A percentile compares a stretch with the other conserved stretches of the same genome.
Conservation (phyloP, 441 rosid genomes). For the Geranium incanum region DNA sequence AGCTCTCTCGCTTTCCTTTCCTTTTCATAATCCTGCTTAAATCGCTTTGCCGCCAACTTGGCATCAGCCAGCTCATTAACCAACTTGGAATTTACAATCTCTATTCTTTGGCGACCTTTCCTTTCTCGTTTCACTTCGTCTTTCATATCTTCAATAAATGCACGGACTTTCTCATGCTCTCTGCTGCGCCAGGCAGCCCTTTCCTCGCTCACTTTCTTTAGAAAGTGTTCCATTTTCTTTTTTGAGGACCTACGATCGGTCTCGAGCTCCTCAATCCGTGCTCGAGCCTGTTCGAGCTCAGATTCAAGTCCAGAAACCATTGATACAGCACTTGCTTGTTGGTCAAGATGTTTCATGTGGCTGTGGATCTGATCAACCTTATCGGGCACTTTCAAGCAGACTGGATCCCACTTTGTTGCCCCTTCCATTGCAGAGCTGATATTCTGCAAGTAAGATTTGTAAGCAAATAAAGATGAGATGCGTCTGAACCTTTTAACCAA, state of each 20-base stretch:
- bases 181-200: constrained; percentile 71
- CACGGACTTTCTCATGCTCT: constrained; percentile 61
- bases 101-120: constrained; percentile 27
- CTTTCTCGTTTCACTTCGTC: constrained; percentile 38
- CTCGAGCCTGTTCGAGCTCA: constrained; percentile 39
- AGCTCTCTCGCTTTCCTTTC: constrained; percentile 37
- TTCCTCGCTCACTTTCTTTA: constrained; percentile 88
- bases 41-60: constrained; percentile 44
- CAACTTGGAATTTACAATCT: constrained; percentile 43
- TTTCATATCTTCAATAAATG: constrained; percentile 31
- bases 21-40: constrained; percentile 67
- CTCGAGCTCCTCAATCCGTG: constrained; percentile 39
- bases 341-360: constrained; percentile 29
- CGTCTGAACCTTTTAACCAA: no score
- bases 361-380: constrained; percentile 21
- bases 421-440: constrained; percentile 29
- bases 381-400: constrained; percentile 25
- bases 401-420: constrained; percentile 43
- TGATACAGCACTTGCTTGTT: constrained; percentile 41
- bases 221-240: constrained; percentile 75
- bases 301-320: constrained; percentile 33
- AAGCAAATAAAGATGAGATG: no score
- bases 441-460: not conserved
- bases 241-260: constrained; percentile 34
- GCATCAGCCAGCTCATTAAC: constrained; percentile 38